Evolutionary conservation across 176 grass and related monocot genomes (phyloP).

Genomic region (Miscanthus lutarioriparius): DNA sequence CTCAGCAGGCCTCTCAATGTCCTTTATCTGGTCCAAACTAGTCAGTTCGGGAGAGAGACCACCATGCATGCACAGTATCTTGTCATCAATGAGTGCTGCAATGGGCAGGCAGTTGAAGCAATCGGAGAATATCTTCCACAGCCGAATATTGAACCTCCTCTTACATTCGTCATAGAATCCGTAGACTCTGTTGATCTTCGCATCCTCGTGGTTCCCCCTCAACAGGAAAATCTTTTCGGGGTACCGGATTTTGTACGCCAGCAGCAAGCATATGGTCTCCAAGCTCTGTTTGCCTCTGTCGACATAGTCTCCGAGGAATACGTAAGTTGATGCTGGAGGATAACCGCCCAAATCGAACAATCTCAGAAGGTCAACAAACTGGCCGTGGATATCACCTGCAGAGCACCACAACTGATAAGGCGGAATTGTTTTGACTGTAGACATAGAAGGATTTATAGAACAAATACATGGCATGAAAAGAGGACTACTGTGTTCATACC

Average conservation of each 20-base stretch:
- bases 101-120: slow-evolving; percentile 62
- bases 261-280: slow-evolving; percentile 56
- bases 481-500: not conserved
- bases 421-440: not conserved
- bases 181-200: slow-evolving; percentile 75
- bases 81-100: slow-evolving; percentile 50
- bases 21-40: slow-evolving; percentile 52
- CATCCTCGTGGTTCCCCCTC: slow-evolving; percentile 71
- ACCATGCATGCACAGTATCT: slow-evolving; percentile 59
- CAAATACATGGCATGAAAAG: not conserved
- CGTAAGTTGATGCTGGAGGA: slow-evolving; percentile 55
- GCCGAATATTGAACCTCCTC: slow-evolving; percentile 67
- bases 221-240: slow-evolving; percentile 63
- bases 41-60: slow-evolving; percentile 49
- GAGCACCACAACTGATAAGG: not conserved
- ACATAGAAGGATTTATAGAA: not conserved
- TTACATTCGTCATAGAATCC: slow-evolving; percentile 75
- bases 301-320: slow-evolving; percentile 67
- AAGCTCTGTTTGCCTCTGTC: slow-evolving; percentile 57
- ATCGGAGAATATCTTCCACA: slow-evolving; percentile 65
- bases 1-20: slow-evolving; percentile 50
- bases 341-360: slow-evolving; percentile 66
- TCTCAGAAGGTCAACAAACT: slow-evolving; percentile 59
- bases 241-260: slow-evolving; percentile 58
- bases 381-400: slow-evolving; percentile 71